phyloP scores from a whole-genome alignment of 805 yeast species.

The Kuraishia ogatae region DNA sequence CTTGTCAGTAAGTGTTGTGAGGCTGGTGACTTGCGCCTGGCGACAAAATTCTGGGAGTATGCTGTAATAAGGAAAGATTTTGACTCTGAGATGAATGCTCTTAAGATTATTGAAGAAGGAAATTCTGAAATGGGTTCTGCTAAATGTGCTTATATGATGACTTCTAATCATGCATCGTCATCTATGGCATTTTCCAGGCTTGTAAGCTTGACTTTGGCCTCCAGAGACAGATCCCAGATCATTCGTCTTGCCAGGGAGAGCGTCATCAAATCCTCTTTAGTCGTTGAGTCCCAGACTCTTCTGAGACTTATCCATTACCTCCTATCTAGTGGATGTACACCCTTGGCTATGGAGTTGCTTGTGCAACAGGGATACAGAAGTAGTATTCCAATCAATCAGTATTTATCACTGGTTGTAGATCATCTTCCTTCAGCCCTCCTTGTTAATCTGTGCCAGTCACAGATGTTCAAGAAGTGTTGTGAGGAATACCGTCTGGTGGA shows the following conservation, averaged over 20 bases:
- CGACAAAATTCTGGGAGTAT: conserved; percentile 22
- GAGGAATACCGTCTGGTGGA: conserved; percentile 24
- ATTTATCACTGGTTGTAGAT: conserved; percentile 21
- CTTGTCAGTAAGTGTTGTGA: conserved; percentile 16
- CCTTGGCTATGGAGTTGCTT: conserved; percentile 15
- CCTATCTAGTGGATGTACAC: conserved; percentile 8
- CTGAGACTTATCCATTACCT: conserved; percentile 15
- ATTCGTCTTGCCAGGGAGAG: conserved; percentile 21
- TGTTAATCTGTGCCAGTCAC: conserved; percentile 11
- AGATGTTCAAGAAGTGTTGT: conserved; percentile 18
- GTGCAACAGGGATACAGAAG: conserved; percentile 23
- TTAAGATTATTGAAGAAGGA: not conserved
- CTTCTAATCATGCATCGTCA: conserved; percentile 7
- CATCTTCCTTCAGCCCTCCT: conserved; percentile 12
- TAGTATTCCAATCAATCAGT: conserved; percentile 17
- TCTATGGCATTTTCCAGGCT: conserved; percentile 14
- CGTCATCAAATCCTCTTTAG: conserved; percentile 17
- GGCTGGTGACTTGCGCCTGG: conserved; percentile 12
- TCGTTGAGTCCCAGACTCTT: conserved; percentile 14
- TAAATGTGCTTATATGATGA: not conserved
- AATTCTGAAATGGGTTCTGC: not conserved
- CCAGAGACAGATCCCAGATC: conserved; percentile 14
- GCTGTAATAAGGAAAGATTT: conserved; percentile 22
- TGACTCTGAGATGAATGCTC: conserved; percentile 9
- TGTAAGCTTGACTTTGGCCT: conserved; percentile 11